These are phyloP conservation scores for Diplodia scrobiculata DNA, from an alignment of 2,329 filamentous ascomycete species.

Conservation along the genomic window DNA sequence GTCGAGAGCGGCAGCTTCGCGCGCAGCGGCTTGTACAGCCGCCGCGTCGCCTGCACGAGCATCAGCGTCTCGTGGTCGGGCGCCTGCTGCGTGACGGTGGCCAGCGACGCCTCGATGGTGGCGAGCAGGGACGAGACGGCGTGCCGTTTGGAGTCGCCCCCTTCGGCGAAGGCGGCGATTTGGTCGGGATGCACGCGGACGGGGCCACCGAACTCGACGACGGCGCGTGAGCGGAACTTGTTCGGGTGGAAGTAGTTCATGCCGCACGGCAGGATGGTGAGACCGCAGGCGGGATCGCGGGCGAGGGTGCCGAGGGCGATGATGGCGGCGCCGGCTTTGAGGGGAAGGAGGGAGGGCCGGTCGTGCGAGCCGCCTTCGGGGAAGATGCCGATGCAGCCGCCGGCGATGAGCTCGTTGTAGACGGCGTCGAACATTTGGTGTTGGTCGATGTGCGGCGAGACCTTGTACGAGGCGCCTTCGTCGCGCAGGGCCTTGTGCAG, in stretches of 20 bases:
- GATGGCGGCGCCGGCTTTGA: conserved; percentile 29
- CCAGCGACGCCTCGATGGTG: conserved; percentile 19
- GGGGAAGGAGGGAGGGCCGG: conserved; percentile 25
- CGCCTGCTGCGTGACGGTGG: conserved; percentile 21
- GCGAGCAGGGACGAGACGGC: conserved; percentile 25
- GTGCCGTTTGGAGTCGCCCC: conserved; percentile 20
- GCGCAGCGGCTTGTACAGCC: conserved; percentile 29
- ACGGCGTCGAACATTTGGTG: conserved; percentile 30
- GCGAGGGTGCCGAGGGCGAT: conserved; percentile 28
- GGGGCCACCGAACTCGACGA: conserved; percentile 29
- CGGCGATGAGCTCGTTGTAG: conserved; percentile 20
- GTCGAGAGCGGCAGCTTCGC: conserved; percentile 26
- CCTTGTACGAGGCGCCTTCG: conserved; percentile 25
- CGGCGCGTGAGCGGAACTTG: conserved; percentile 29
- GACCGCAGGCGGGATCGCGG: conserved; percentile 11
- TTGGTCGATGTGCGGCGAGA: conserved; percentile 30
- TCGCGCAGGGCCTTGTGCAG: conserved; percentile 10
- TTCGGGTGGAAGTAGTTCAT: conserved; percentile 30
- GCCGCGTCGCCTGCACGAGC: conserved; percentile 29
- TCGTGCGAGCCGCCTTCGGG: conserved; percentile 31
- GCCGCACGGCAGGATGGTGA: conserved; percentile 25
- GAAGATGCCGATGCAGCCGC: conserved; percentile 30
- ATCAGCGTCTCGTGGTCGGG: conserved; percentile 29
- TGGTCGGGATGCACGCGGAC: conserved; percentile 18
- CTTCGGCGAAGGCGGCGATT: conserved; percentile 17